phyloP scores from a whole-genome alignment of 139 green algal species.

The Closterium sp. region DNA sequence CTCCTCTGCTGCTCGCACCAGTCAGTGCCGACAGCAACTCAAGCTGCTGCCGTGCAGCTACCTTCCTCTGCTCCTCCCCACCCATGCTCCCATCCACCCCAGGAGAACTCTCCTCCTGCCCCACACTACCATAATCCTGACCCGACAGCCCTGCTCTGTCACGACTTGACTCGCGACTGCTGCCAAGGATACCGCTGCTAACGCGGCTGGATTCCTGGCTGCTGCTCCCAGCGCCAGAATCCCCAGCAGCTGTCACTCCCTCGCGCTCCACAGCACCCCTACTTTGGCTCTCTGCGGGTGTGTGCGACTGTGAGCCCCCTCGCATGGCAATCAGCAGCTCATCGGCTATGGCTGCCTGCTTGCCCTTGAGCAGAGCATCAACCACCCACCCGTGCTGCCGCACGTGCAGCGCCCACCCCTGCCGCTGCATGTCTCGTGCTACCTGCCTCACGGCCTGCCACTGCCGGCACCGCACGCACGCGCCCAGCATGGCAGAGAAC shows the following conservation, averaged over 20 bases:
- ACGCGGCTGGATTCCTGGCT: no score
- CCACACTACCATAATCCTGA: not conserved
- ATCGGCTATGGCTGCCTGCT: not conserved
- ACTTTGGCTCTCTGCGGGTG: not conserved
- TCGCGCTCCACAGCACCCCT: not conserved
- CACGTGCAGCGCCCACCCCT: not conserved
- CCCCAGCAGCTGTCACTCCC: not conserved
- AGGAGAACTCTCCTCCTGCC: not conserved
- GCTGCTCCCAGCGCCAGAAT: not conserved
- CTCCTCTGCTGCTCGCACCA: not conserved
- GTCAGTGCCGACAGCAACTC: not conserved
- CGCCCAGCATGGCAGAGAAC: conserved; percentile 4
- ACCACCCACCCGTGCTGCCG: conserved; percentile 1
- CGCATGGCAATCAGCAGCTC: not conserved
- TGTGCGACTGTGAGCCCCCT: not conserved
- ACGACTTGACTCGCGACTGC: no score
- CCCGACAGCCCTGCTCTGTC: no score
- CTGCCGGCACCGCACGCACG: conserved; percentile 2
- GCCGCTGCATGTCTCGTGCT: not conserved
- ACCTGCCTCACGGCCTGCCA: conserved; percentile 1
- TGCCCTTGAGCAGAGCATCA: not conserved
- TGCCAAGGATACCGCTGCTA: not conserved
- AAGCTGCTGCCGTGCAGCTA: not conserved
- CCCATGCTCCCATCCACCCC: not conserved
- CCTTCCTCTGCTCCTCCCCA: not conserved